Evolutionary conservation across 768 basidiomycete species (phyloP), one percentile per base, ranked within the genome.

Genomic region (Boletellus ananas): DNA sequence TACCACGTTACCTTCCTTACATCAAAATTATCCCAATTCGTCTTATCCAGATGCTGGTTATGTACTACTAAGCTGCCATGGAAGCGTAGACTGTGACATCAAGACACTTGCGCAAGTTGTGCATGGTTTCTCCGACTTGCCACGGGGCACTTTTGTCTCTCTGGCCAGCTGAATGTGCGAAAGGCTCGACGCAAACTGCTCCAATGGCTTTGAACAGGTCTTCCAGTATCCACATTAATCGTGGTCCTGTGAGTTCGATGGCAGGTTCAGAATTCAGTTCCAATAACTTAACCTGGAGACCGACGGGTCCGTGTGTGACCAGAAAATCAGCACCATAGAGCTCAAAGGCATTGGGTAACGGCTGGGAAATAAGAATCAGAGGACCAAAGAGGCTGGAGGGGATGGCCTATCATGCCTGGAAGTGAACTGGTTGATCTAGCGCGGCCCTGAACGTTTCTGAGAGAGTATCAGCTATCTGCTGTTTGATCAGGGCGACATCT

Each of bases 181-280:
- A 94, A 1, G 93, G 90, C 44, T 73, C 74, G 2, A 95, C 76
- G 57, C 84, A 86, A 21, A 82, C 76, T 54, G 77, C 70, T 1
- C 81, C 82, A 16, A 90, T 87, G 1, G 81, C 77, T 31, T 71
- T 70, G 71, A 96, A 95, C 46, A 96, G 72, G 56, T 89, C 87
- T 58, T 86, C 80, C 46, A 96, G 70, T 39, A 94, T 81, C 79
- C 87, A 87, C 16, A 81, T 79, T 33, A 97, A 70, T 25, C 92
- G 78, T 33, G 84, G 78, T 1, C 94, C 96, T 0, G 94, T 94
- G 47, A 95, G 79, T 60, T 94, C 90, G 51, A 98, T 95, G 38
- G 96, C 96, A 1, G 96, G 95, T 56, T 94, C 94, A 6, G 95
- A 84, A 63, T 99, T 99, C 60, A 95, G 76, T 68, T 98, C 96